Evolutionary conservation across 2,329 filamentous ascomycete genomes (phyloP).

Genomic region (Cladosporium sp.): DNA sequence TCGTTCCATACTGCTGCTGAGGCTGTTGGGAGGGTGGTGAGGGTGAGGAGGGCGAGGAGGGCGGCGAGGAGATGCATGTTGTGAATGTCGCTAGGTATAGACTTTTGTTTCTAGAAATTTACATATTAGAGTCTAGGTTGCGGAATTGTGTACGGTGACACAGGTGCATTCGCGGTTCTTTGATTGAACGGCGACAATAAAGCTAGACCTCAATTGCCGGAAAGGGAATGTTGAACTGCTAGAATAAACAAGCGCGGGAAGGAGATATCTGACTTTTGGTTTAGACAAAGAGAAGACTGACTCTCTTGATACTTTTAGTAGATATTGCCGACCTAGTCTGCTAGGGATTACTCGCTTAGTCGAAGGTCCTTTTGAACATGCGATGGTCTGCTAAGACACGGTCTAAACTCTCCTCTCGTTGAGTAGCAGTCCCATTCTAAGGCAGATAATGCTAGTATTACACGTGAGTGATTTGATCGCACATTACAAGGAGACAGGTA

Average conservation of each 20-base stretch:
- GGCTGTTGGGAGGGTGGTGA: neutral
- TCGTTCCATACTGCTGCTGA: slow-evolving; percentile 3
- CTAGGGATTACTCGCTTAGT: neutral
- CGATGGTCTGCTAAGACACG: neutral
- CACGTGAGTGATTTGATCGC: neutral
- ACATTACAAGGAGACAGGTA: no score
- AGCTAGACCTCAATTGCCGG: no score
- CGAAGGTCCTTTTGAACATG: neutral
- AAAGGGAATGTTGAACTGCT: no score
- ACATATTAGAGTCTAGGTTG: no score
- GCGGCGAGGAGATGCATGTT: neutral
- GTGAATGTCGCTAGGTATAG: no score
- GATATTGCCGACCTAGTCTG: neutral
- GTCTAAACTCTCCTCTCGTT: neutral
- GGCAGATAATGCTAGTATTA: neutral
- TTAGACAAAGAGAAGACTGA: neutral
- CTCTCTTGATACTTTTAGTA: neutral
- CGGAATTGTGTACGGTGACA: no score
- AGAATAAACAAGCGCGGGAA: neutral
- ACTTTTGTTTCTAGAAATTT: no score
- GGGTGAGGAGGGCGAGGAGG: neutral
- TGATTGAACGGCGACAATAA: no score
- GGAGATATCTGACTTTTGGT: neutral
- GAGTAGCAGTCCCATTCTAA: neutral
- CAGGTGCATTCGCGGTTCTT: neutral